Conservation (phyloP, 1,284 basidiomycete genomes). For the Melampsora abietis-canadensis region DNA sequence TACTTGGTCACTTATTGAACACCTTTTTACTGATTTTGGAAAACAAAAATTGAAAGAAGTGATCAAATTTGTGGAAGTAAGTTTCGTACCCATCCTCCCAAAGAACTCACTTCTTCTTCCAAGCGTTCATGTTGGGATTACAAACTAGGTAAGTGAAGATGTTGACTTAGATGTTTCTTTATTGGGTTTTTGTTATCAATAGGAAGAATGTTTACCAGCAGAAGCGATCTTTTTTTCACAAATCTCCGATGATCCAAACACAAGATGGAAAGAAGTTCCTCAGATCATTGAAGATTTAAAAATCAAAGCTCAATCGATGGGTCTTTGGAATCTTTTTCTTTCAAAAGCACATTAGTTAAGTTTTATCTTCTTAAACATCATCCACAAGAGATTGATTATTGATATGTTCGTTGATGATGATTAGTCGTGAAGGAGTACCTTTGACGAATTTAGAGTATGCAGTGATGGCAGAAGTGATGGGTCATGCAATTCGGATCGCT, state of each 20-base stretch:
- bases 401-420: neutral
- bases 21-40: slow-evolving; percentile 71
- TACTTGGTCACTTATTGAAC: slow-evolving; percentile 58
- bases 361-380: neutral
- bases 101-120: neutral
- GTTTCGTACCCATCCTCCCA: slow-evolving; percentile 48
- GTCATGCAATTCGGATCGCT: slow-evolving; percentile 74
- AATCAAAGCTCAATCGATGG: slow-evolving; percentile 75
- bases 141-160: too few relatives aligned
- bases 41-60: slow-evolving; percentile 81
- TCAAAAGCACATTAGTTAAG: slow-evolving; percentile 84
- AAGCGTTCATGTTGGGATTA: too few relatives aligned
- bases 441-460: slow-evolving; percentile 95
- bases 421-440: slow-evolving; percentile 68
- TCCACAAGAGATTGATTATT: neutral
- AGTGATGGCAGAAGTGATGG: slow-evolving; percentile 91
- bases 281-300: slow-evolving; percentile 81
- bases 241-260: slow-evolving; percentile 69
- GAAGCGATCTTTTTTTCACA: slow-evolving; percentile 74
- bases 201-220: slow-evolving; percentile 85
- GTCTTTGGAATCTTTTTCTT: slow-evolving; percentile 95
- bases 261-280: slow-evolving; percentile 80
- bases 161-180: neutral
- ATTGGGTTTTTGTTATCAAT: neutral
- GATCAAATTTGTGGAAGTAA: slow-evolving; percentile 76